A percentile compares a stretch with the other conserved stretches of the same genome.
Conservation (phyloP, 768 basidiomycete genomes). For the Podaxis sp. region DNA sequence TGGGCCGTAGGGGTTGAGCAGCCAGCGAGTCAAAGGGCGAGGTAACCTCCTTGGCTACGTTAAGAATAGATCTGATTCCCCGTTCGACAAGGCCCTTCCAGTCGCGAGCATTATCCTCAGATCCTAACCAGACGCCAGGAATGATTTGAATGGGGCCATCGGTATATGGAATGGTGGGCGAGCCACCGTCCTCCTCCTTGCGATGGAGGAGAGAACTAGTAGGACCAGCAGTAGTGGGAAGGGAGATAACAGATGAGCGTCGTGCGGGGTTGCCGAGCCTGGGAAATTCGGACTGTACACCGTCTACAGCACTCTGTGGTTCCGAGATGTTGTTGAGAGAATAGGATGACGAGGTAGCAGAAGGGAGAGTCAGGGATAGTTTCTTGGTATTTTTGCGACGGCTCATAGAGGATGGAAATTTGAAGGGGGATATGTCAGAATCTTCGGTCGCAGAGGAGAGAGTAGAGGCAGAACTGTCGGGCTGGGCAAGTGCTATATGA, state of each 20-base stretch:
- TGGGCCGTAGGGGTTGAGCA: constrained; percentile 52
- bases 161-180: constrained; percentile 67
- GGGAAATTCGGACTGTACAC: constrained; percentile 29
- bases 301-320: constrained; percentile 29
- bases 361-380: constrained; percentile 67
- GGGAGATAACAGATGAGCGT: constrained; percentile 72
- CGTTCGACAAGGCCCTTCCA: constrained; percentile 69
- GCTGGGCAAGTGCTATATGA: constrained; percentile 49
- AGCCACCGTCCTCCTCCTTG: constrained; percentile 59
- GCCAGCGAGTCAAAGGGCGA: constrained; percentile 61
- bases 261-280: constrained; percentile 35
- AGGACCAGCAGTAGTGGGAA: constrained; percentile 53
- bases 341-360: constrained; percentile 56
- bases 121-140: constrained; percentile 86
- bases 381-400: constrained; percentile 72
- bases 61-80: constrained; percentile 79
- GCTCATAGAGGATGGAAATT: constrained; percentile 30
- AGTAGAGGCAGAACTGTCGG: constrained; percentile 48
- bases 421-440: constrained; percentile 45
- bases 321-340: constrained; percentile 44
- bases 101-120: constrained; percentile 89
- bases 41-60: constrained; percentile 90
- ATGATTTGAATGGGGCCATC: constrained; percentile 84
- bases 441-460: constrained; percentile 55
- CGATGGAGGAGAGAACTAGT: constrained; percentile 57